Evolutionary conservation across 768 basidiomycete species (phyloP).

Genomic region (Leccinum broughii): DNA sequence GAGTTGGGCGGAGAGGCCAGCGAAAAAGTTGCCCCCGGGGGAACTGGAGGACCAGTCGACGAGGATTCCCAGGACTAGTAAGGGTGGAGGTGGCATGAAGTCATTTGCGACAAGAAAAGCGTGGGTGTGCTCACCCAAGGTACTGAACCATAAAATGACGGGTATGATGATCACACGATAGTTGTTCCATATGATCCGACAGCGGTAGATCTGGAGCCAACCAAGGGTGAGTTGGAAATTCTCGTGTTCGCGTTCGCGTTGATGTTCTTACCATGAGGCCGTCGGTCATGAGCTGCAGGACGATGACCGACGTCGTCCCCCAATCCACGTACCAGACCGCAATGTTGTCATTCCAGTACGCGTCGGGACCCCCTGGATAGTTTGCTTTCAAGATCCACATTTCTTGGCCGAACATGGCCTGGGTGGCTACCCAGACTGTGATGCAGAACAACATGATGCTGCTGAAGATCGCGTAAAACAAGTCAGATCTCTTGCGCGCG

Average conservation of each 20-base stretch:
- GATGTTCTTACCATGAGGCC: conserved; percentile 24
- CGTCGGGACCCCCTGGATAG: conserved; percentile 38
- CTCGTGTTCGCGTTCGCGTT: not conserved
- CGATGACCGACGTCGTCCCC: conserved; percentile 25
- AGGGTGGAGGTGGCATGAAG: not conserved
- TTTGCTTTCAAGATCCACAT: conserved; percentile 38
- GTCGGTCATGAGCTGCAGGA: conserved; percentile 38
- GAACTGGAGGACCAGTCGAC: conserved; percentile 11
- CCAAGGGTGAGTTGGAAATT: conserved; percentile 1
- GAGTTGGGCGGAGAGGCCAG: conserved; percentile 10
- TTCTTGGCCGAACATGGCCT: conserved; percentile 26
- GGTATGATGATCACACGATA: conserved; percentile 15
- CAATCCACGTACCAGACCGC: conserved; percentile 31
- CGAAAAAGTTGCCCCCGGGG: conserved; percentile 22
- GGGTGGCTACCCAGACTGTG: conserved; percentile 31
- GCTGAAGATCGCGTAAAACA: conserved; percentile 29
- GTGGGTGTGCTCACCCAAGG: conserved; percentile 18
- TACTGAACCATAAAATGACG: conserved; percentile 22
- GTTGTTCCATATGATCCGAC: conserved; percentile 36
- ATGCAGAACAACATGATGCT: conserved; percentile 27
- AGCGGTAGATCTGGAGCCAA: conserved; percentile 40
- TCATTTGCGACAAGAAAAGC: not conserved
- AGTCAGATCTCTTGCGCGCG: conserved; percentile 7
- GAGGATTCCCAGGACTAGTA: conserved; percentile 20
- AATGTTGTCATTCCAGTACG: conserved; percentile 29